Base-by-base conservation (phyloP, 768 basidiomycete species). In the Tricholoma sp. region DNA sequence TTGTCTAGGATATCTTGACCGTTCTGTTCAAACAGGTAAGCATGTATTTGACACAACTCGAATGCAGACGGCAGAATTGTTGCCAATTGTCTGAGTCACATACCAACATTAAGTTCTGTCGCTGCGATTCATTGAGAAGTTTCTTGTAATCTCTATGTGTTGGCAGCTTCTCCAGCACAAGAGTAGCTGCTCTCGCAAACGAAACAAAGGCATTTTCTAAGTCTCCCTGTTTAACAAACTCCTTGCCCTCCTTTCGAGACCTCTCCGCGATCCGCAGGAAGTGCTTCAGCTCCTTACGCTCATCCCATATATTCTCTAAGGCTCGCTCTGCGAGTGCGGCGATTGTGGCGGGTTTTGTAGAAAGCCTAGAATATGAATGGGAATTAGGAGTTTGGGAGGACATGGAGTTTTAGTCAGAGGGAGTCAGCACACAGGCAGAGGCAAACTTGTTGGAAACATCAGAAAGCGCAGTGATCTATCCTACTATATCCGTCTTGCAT, bases 111-210 rank as follows among this genome's bases (percentile, higher is more conserved):
- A 92, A 77, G 69, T 89, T 89, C 52, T 82, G 73, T 53, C 84
- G 78, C 64, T 92, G 90, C 10, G 76, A 73, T 5, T 72, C 54
- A 46, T 68, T 84, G 63, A 93, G 69, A 46, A 83, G 68, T 0
- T 72, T 73, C 32, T 77, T 63, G 66, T 87, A 92, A 45, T 89
- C 84, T 54, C 77, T 74, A 71, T 92, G 91, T 1, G 74, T 72
- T 0, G 90, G 90, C n/a, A 93, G 73, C 61, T 82, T 85, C 73
- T 93, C 89, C 10, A 90, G 79, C 5, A 91, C 87, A 57, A 92
- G 73, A 1, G 87, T 89, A 0, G 89, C 89, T 8, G 89, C 87
- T 58, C 77, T 82, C 2, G 89, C 89, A 51, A 81, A 83, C 59
- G 83, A 77, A 16, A 91, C 75, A 68, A 91, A 92, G 1, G 85